Evolutionary conservation across 257 asterid species (phyloP).

Genomic region (Penstemon newberryi): DNA sequence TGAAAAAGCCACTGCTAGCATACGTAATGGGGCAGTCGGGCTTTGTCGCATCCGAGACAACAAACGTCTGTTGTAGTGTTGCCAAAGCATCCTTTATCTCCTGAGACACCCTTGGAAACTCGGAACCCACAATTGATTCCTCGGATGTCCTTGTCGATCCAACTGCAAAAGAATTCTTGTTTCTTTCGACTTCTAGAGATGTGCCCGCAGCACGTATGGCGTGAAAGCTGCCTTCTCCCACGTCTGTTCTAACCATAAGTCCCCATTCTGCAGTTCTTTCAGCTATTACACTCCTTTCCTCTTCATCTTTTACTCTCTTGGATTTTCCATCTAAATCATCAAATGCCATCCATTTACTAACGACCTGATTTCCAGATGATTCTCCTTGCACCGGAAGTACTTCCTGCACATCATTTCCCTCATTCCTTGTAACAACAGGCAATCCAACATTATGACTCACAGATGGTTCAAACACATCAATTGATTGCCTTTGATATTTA

Average conservation of each 20-base stretch:
- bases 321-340: conserved; percentile 21
- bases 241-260: conserved; percentile 61
- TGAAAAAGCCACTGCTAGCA: conserved; percentile 93
- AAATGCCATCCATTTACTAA: conserved; percentile 81
- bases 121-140: conserved; percentile 42
- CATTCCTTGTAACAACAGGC: conserved; percentile 19
- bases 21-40: conserved; percentile 90
- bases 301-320: conserved; percentile 19
- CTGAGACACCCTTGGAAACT: conserved; percentile 77
- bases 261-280: conserved; percentile 91
- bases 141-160: not conserved
- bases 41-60: conserved; percentile 94
- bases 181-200: conserved; percentile 51
- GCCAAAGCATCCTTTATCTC: conserved; percentile 92
- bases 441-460: not conserved
- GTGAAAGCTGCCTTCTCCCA: conserved; percentile 61
- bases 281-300: conserved; percentile 43
- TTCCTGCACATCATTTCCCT: conserved; percentile 24
- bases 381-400: not conserved
- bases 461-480: conserved; percentile 61
- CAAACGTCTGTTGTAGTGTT: conserved; percentile 94
- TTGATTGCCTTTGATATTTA: conserved; percentile 31
- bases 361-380: conserved; percentile 8
- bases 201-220: conserved; percentile 24
- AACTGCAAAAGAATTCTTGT: conserved; percentile 33